Percentiles rank a stretch among this genome's conserved stretches.
phyloP scores from a whole-genome alignment of 148 eudicot genomes.

The Chenopodium album region DNA sequence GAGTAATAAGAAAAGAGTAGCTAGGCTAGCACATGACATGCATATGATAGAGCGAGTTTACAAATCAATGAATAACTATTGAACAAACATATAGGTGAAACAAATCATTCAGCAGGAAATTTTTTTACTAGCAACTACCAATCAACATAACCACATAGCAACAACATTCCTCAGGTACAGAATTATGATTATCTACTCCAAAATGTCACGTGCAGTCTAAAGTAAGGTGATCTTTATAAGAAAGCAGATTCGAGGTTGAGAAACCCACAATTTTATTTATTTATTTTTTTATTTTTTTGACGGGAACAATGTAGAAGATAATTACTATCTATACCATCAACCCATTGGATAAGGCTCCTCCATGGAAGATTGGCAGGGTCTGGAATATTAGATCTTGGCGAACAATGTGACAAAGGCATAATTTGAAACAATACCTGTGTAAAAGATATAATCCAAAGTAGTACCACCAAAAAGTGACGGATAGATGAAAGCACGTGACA shows the following conservation, averaged over 20 bases:
- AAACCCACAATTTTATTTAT: background rate
- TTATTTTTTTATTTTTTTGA: too few species aligned
- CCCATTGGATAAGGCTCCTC: background rate
- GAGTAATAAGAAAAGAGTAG: background rate
- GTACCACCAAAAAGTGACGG: conserved; percentile 36
- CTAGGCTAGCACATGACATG: background rate
- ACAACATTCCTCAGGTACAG: background rate
- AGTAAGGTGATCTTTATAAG: background rate
- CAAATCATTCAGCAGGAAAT: background rate
- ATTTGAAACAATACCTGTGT: conserved; percentile 55
- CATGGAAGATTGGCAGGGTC: background rate
- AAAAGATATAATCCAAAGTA: conserved; percentile 85
- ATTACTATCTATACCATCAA: background rate
- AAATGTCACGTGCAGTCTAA: background rate
- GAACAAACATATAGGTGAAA: background rate
- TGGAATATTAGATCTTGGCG: background rate
- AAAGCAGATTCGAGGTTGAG: background rate
- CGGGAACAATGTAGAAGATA: background rate
- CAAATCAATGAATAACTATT: background rate
- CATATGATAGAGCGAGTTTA: background rate
- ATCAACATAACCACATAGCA: background rate
- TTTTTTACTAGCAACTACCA: background rate
- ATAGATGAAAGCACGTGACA: conserved; percentile 29
- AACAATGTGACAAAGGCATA: background rate
- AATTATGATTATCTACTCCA: background rate